phyloP scores from a whole-genome alignment of 2,329 filamentous ascomycete species.

The Capronia americana region DNA sequence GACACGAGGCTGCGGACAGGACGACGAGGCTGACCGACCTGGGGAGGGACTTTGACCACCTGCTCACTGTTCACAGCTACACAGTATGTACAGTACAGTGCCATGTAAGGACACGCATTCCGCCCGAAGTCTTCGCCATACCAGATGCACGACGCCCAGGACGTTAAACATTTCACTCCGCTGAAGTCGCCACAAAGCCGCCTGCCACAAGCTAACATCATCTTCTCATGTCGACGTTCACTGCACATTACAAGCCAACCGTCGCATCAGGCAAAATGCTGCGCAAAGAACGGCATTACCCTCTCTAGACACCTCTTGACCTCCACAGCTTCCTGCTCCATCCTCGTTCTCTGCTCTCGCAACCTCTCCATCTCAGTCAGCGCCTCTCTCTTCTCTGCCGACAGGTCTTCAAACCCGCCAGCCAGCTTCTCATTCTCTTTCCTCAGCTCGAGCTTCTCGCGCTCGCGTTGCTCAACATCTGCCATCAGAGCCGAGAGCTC shows the following conservation, averaged over 20 bases:
- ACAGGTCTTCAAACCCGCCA: slow-evolving; percentile 78
- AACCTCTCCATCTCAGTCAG: slow-evolving; percentile 88
- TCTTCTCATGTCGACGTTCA: not conserved
- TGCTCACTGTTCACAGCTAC: not conserved
- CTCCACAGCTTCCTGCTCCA: slow-evolving; percentile 87
- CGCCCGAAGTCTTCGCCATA: not conserved
- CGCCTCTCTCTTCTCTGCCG: slow-evolving; percentile 77
- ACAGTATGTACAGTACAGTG: slow-evolving; percentile 4
- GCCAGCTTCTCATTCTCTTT: slow-evolving; percentile 75
- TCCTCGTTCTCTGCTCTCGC: slow-evolving; percentile 79
- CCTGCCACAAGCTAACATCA: slow-evolving; percentile 1
- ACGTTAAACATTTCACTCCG: not conserved
- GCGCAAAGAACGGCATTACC: slow-evolving; percentile 67
- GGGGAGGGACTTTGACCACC: not conserved
- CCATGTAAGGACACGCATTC: not conserved
- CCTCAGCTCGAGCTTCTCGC: slow-evolving; percentile 78
- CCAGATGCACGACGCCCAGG: not conserved
- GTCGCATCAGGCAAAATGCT: slow-evolving; percentile 34
- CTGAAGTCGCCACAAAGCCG: not conserved
- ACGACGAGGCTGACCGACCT: not conserved
- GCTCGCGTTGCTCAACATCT: slow-evolving; percentile 82
- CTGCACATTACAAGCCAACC: not conserved
- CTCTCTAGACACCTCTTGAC: slow-evolving; percentile 85
- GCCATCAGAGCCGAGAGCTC: slow-evolving; percentile 83
- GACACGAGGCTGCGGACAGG: not conserved